Conservation (phyloP, 371 early-diverging fungal genomes). For the Mucor saturninus region DNA sequence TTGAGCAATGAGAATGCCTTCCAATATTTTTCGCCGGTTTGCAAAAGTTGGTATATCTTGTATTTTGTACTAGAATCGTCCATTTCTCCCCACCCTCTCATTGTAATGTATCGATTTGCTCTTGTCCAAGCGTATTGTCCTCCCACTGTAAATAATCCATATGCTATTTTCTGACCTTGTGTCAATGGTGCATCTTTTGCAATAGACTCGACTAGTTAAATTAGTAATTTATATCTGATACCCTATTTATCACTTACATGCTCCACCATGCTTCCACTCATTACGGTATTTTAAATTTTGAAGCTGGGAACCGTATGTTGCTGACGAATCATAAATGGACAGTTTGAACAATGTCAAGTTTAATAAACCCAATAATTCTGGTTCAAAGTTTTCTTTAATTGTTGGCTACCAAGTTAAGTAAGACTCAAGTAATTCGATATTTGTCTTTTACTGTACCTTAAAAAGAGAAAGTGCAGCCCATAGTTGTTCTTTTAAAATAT, state of each 20-base stretch:
- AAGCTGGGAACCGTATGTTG: slow-evolving; percentile 71
- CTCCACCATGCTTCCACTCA: slow-evolving; percentile 66
- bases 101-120: slow-evolving; percentile 61
- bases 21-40: slow-evolving; percentile 70
- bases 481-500: slow-evolving; percentile 78
- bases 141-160: slow-evolving; percentile 68
- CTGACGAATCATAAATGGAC: slow-evolving; percentile 65
- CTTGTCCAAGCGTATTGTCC: slow-evolving; percentile 79
- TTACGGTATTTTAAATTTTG: slow-evolving; percentile 80
- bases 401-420: slow-evolving; percentile 43
- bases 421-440: neutral
- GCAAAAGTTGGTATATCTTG: slow-evolving; percentile 68
- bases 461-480: slow-evolving; percentile 66
- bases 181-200: slow-evolving; percentile 66
- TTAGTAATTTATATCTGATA: neutral
- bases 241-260: slow-evolving; percentile 48
- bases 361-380: slow-evolving; percentile 60
- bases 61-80: slow-evolving; percentile 63
- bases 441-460: slow-evolving; percentile 45
- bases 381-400: slow-evolving; percentile 64
- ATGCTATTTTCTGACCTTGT: slow-evolving; percentile 61
- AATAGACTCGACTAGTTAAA: slow-evolving; percentile 59
- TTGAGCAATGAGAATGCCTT: slow-evolving; percentile 72
- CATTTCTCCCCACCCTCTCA: slow-evolving; percentile 82
- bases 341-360: slow-evolving; percentile 66